Conservation (phyloP, 2,329 filamentous ascomycete species). For the Ophiocordyceps sinensis region DNA sequence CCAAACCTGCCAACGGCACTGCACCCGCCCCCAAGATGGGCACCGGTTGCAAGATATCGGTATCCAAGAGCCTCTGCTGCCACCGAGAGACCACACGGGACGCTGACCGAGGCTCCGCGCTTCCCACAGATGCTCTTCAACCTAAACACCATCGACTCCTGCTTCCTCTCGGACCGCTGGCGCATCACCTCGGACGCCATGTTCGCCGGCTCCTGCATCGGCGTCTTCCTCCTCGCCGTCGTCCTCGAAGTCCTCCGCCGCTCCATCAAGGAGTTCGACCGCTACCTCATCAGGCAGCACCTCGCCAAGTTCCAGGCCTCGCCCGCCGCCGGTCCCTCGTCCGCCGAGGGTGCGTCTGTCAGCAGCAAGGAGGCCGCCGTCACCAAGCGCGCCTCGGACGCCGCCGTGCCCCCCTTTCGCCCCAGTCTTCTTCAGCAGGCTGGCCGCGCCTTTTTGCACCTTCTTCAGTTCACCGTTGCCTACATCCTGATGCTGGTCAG, state of each 20-base stretch:
- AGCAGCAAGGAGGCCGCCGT: conserved; percentile 8
- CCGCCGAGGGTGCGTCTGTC: conserved; percentile 6
- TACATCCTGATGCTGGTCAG: conserved; percentile 60
- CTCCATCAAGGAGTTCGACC: conserved; percentile 57
- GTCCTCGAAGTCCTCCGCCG: conserved; percentile 60
- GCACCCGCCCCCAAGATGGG: no score
- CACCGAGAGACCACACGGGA: not conserved
- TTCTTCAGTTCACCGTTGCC: conserved; percentile 57
- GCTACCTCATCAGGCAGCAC: conserved; percentile 43
- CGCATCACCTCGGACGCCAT: conserved; percentile 52
- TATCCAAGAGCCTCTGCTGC: not conserved
- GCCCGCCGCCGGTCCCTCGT: conserved; percentile 3
- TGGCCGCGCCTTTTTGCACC: conserved; percentile 51
- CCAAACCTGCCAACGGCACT: no score
- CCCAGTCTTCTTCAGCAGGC: conserved; percentile 52
- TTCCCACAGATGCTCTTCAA: conserved; percentile 60
- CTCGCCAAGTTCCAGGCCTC: conserved; percentile 15
- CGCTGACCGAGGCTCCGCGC: not conserved
- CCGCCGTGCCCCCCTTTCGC: conserved; percentile 24
- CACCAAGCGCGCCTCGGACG: conserved; percentile 1
- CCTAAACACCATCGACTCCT: conserved; percentile 58
- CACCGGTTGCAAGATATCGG: conserved; percentile 29
- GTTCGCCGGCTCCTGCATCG: conserved; percentile 72
- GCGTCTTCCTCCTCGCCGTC: conserved; percentile 60
- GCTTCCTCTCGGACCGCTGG: conserved; percentile 57